Evolutionary conservation across 768 basidiomycete genomes (phyloP), one percentile per base, ranked within the genome.

Genomic region (Erythrobasidium yunnanense): DNA sequence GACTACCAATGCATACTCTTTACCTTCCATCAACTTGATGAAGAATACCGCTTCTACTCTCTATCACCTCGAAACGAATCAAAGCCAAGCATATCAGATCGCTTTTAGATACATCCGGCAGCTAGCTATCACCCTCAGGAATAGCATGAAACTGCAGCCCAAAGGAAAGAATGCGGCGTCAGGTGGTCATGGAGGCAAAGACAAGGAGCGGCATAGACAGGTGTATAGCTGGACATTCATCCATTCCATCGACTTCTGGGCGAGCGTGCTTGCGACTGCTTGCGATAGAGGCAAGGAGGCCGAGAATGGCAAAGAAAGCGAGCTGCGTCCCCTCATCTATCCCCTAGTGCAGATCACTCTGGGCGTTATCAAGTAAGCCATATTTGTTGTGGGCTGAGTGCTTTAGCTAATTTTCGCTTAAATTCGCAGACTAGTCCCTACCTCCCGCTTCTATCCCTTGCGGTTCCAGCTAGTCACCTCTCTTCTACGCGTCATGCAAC

Each of bases 141-240:
- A 87, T 72, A 88, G 88, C 75, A 88, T 90, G 84, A 91, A 92
- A 77, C 80, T 84, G 42, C 85, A 86, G 74, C 85, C 83, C 29
- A 90, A 90, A 81, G 89, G 85, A 46, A 4, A 79, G 73, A 25
- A 7, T 46, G 7, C 4, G 23, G 49, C 70, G 63, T 30, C 17
- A 33, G 22, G 60, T 3, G 27, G 4, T 65, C 25, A 23, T 27
- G 22, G 13, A 51, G 2, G 3, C 35, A 25, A 25, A 27, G 30
- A 65, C 22, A 75, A 90, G 86, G 91, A 97, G 70, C 85, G 89
- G 7, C 92, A 87, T 78, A 86, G 86, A 75, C 85, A 87, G 71
- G 93, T 99, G 22, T 95, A 99, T 78, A 99, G 96, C 77, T 99
- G 95, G 95, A 95, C 96, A 78, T 96, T 86, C 70, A 87, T 86